Conservation (phyloP, 2,329 filamentous ascomycete genomes). For the Akanthomyces lecanii region DNA sequence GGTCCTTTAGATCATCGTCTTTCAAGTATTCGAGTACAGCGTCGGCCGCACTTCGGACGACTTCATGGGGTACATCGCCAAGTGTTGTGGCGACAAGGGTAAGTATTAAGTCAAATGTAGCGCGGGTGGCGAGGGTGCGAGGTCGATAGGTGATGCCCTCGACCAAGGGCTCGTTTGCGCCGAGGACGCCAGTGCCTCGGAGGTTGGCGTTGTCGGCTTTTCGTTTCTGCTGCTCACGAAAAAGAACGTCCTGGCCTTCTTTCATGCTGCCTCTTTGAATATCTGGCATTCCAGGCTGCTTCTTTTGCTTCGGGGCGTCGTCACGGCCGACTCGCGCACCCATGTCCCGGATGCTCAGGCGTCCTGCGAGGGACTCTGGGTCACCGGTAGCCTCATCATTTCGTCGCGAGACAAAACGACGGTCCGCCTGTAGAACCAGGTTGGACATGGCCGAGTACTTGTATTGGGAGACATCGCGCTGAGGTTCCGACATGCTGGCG, state of each 20-base stretch:
- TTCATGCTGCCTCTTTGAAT: constrained; percentile 71
- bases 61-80: constrained; percentile 87
- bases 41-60: constrained; percentile 90
- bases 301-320: constrained; percentile 75
- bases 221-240: constrained; percentile 80
- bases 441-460: constrained; percentile 99
- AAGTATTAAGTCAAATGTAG: constrained; percentile 90
- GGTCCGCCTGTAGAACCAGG: constrained; percentile 99
- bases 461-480: constrained; percentile 88
- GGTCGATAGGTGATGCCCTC: constrained; percentile 91
- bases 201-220: constrained; percentile 67
- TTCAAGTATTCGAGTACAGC: constrained; percentile 88
- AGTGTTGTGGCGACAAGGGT: constrained; percentile 84
- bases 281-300: constrained; percentile 61
- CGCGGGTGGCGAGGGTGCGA: constrained; percentile 83
- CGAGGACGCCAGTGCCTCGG: constrained; percentile 72
- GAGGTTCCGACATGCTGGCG: constrained; percentile 66
- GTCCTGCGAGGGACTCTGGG: constrained; percentile 92
- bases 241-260: constrained; percentile 79
- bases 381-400: constrained; percentile 95
- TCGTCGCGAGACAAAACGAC: constrained; percentile 87
- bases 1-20: constrained; percentile 92
- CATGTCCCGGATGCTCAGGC: constrained; percentile 93
- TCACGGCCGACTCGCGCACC: constrained; percentile 78
- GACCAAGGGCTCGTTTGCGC: constrained; percentile 78